Conservation (phyloP, 2,329 filamentous ascomycete genomes). For the Rutstroemia sydowiana region DNA sequence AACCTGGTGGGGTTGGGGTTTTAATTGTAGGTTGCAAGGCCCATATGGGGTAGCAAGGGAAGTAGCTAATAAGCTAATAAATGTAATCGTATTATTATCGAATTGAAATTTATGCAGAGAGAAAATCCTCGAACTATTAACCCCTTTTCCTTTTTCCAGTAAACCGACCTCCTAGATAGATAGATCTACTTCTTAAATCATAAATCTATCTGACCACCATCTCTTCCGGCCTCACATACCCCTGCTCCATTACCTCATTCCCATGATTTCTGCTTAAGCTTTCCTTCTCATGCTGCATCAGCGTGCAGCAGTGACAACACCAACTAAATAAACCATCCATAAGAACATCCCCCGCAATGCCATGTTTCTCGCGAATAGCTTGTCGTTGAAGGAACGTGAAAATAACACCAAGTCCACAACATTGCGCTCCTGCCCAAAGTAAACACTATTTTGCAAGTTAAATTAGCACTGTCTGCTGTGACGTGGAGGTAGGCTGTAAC, state of each 20-base stretch:
- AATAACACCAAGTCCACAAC: slow-evolving; percentile 15
- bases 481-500: not conserved
- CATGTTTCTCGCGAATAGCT: slow-evolving; percentile 18
- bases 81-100: no score
- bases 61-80: no score
- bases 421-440: slow-evolving; percentile 5
- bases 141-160: no score
- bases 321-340: slow-evolving; percentile 32
- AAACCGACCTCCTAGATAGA: no score
- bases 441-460: slow-evolving; percentile 8
- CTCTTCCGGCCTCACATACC: slow-evolving; percentile 13
- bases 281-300: slow-evolving; percentile 27
- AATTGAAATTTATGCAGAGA: no score
- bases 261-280: slow-evolving; percentile 13
- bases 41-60: no score
- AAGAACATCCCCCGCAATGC: slow-evolving; percentile 28
- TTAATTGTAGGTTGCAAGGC: not conserved
- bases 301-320: slow-evolving; percentile 28
- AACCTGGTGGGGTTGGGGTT: not conserved
- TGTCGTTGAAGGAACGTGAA: slow-evolving; percentile 20
- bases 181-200: no score
- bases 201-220: slow-evolving; percentile 6
- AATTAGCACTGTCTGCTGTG: slow-evolving; percentile 10
- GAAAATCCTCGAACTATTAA: no score
- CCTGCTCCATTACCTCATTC: not conserved